Percentiles rank a stretch among this genome's conserved stretches.
These are phyloP conservation scores for Acanthamoeba castellanii DNA, from an alignment of 208 protist genomes.

Conservation along the genomic window DNA sequence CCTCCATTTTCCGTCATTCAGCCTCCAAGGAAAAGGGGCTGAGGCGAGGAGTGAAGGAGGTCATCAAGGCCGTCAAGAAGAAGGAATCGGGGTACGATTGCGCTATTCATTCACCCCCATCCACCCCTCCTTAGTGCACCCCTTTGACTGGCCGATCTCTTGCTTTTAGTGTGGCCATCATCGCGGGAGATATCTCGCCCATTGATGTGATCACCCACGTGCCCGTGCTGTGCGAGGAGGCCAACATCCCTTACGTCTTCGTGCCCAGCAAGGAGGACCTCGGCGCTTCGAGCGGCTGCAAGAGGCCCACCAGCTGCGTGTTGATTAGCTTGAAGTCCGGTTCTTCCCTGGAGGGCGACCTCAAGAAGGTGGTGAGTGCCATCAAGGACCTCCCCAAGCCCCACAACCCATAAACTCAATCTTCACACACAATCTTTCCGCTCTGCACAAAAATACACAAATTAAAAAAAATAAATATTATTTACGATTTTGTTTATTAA, in stretches of 20 bases:
- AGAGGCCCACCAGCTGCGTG: conserved; percentile 88
- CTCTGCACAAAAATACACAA: neutral
- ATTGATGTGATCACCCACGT: conserved; percentile 92
- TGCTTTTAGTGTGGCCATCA: conserved; percentile 85
- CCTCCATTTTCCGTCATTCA: conserved; percentile 68
- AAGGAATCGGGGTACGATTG: conserved; percentile 78
- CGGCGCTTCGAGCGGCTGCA: conserved; percentile 87
- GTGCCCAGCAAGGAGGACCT: conserved; percentile 91
- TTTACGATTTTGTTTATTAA: neutral
- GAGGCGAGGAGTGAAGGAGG: conserved; percentile 90
- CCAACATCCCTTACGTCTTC: conserved; percentile 88
- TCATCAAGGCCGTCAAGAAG: conserved; percentile 89
- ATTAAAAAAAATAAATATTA: neutral
- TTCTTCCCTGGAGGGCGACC: neutral
- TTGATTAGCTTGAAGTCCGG: conserved; percentile 79
- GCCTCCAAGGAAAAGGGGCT: conserved; percentile 87
- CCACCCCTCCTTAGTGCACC: neutral
- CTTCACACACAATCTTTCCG: neutral
- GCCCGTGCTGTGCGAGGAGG: conserved; percentile 90
- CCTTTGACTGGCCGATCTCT: neutral
- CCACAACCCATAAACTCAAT: neutral
- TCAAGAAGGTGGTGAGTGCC: conserved; percentile 24
- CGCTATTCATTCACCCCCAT: neutral
- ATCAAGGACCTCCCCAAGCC: conserved; percentile 46
- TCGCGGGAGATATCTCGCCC: conserved; percentile 92